Evolutionary conservation across 2,329 filamentous ascomycete species (phyloP), one percentile per base, ranked within the genome.

Genomic region (Graphiopsis chlorocephala): DNA sequence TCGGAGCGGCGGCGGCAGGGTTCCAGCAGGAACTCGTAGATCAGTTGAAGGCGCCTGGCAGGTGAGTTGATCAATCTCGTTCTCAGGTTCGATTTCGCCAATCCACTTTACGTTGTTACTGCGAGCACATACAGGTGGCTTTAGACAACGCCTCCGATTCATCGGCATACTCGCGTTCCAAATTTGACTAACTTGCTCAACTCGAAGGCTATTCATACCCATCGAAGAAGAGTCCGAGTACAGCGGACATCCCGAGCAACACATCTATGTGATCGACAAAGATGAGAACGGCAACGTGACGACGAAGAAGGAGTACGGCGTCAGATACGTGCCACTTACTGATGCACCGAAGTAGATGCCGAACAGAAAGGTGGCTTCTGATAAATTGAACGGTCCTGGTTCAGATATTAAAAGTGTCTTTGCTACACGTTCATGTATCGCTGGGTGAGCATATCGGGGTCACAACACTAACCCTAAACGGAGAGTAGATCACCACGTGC

Each of bases 1-100:
- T 98, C 2, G 95, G 95, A 0, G 95, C 95, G 0, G 91, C 92
- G 8, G 94, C 94, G 0, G 84, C 80, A 26, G 85, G 87, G 73
- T 79, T 96, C 63, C 93, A 96, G 75, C 74, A 85, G 20, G 84
- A 86, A 65, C 78, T 98, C 69, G 78, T 96, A 53, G 85, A 88
- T 31, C 95, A 98, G 80, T 79, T 99, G 69, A 87, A 87, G 68
- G 80, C 85, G 2, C 94, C 94, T 0, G 95, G 95, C 0, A 83
- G 88, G 80, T 84, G 61, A 71, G 73, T 72, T 55, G 8, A 17
- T 48, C 3, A 17, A 2, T 28, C 23, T 47, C 33, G 15, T 58
- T 56, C 12, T 23, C 17, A 8, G 10, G 6, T 20, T 42, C 5
- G 17, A 6, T n/a, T 10, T 38, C 15, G 14, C 3, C 35, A 10